Conservation (phyloP, 306 rosid species). For the Phaseolus lunatus region DNA sequence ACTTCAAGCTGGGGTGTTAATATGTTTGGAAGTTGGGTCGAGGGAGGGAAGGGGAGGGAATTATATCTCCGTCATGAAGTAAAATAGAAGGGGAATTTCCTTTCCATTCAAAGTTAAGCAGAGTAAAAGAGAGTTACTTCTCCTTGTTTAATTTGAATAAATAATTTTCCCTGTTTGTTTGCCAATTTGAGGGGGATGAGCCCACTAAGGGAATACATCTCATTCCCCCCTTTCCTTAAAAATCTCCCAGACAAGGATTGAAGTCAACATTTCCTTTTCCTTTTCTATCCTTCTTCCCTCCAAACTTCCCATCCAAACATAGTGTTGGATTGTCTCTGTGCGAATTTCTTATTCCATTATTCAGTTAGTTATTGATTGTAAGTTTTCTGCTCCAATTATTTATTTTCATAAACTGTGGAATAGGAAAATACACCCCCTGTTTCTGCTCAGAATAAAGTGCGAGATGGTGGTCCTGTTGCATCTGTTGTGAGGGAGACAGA, state of each 20-base stretch:
- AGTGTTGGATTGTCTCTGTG: constrained; percentile 19
- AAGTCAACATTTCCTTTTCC: background rate
- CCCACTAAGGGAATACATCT: constrained; percentile 1
- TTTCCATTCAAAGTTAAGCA: constrained; percentile 13
- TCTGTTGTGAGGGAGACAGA: constrained; percentile 69
- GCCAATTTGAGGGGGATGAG: constrained; percentile 31
- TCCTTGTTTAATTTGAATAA: constrained; percentile 29
- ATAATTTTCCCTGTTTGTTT: background rate
- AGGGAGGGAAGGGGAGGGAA: constrained; percentile 18
- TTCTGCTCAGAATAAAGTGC: constrained; percentile 55
- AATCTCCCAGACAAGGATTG: constrained; percentile 7
- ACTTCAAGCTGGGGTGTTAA: constrained; percentile 31
- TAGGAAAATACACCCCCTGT: constrained; percentile 80
- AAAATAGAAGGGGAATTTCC: constrained; percentile 15
- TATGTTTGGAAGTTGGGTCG: constrained; percentile 19
- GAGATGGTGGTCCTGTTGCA: constrained; percentile 77
- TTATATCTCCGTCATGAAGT: constrained; percentile 19
- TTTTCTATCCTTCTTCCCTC: background rate
- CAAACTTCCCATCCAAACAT: background rate
- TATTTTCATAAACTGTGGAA: constrained; percentile 43
- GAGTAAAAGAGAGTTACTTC: background rate
- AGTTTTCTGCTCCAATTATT: background rate
- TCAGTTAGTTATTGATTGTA: constrained; percentile 23
- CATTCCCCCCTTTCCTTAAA: constrained; percentile 15
- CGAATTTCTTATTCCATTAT: constrained; percentile 14